These are phyloP conservation scores for Colletotrichum theobromicola DNA, from an alignment of 2,329 filamentous ascomycete genomes.

Conservation along the genomic window DNA sequence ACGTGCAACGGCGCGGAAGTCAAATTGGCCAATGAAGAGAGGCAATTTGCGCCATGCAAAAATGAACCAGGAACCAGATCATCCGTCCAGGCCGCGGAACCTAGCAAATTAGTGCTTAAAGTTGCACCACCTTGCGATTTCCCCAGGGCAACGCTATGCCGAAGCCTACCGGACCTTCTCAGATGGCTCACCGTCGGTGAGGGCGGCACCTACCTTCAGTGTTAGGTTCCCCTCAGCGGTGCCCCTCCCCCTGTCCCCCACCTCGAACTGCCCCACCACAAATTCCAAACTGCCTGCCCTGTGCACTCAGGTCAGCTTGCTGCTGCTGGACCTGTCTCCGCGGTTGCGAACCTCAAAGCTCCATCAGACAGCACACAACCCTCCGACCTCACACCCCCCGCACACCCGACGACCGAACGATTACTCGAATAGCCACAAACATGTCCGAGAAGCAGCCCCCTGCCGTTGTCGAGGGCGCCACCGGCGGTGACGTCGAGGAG, in stretches of 20 bases:
- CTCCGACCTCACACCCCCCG: background rate
- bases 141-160: conserved; percentile 5
- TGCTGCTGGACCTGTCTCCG: background rate
- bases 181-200: conserved; percentile 12
- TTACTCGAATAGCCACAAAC: conserved; percentile 8
- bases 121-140: background rate
- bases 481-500: conserved; percentile 63
- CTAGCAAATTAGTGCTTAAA: background rate
- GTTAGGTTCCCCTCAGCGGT: background rate
- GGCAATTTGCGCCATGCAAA: background rate
- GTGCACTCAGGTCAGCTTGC: background rate
- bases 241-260: conserved; percentile 10
- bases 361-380: background rate
- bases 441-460: conserved; percentile 69
- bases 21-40: conserved; percentile 5
- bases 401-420: background rate
- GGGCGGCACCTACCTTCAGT: background rate
- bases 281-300: conserved; percentile 1
- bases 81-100: background rate
- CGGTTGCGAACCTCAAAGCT: background rate
- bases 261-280: conserved; percentile 6
- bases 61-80: conserved; percentile 14
- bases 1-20: background rate
- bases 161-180: conserved; percentile 15
- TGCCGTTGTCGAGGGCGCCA: conserved; percentile 64